phyloP scores from a whole-genome alignment of 176 grass and related monocot species.

The Echinochloa phyllopogon region DNA sequence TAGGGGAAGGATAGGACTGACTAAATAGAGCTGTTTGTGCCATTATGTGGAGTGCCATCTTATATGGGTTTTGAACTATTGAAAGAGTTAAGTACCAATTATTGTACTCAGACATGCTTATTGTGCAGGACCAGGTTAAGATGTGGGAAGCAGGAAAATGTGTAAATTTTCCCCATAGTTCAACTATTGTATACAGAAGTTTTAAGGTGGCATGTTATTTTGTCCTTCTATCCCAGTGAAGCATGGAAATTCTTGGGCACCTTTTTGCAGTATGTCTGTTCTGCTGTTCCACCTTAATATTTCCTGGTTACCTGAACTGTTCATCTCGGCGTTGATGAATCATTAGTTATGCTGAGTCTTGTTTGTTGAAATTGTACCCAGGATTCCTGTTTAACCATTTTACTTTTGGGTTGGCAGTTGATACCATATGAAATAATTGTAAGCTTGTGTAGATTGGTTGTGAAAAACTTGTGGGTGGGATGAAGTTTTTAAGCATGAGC shows the following conservation, averaged over 20 bases:
- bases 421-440: neutral
- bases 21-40: neutral
- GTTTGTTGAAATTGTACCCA: neutral
- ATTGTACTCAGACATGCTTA: neutral
- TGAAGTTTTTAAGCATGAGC: neutral
- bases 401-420: neutral
- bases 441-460: neutral
- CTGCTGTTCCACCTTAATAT: neutral
- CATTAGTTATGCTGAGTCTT: neutral
- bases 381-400: neutral
- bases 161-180: neutral
- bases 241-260: neutral
- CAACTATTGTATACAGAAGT: neutral
- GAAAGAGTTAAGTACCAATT: neutral
- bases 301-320: neutral
- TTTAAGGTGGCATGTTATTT: neutral
- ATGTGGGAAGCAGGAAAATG: conserved; percentile 27
- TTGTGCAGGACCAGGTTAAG: conserved; percentile 49
- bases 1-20: neutral
- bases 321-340: neutral
- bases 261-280: neutral
- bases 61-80: neutral
- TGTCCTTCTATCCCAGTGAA: neutral
- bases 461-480: neutral
- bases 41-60: neutral